Conservation (phyloP, 495 filamentous ascomycete species). For the Glonium stellatum region DNA sequence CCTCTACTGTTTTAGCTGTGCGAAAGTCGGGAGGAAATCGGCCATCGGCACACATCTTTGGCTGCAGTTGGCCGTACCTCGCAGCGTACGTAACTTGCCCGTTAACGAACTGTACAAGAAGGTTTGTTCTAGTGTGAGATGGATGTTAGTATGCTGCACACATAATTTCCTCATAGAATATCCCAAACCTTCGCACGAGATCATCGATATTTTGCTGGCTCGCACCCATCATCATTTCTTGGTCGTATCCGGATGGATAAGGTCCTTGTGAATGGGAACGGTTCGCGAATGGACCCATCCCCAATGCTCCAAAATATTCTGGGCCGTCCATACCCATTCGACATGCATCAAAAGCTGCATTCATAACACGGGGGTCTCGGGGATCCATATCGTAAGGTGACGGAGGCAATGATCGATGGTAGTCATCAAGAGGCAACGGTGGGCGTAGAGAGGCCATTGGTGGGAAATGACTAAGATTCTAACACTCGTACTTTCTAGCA, state of each 20-base stretch:
- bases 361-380: constrained; percentile 21
- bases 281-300: constrained; percentile 6
- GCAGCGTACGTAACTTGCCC: constrained; percentile 18
- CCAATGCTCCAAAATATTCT: constrained; percentile 20
- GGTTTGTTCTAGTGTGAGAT: constrained; percentile 29
- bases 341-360: constrained; percentile 11
- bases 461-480: no score
- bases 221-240: constrained; percentile 15
- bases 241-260: constrained; percentile 15
- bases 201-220: constrained; percentile 16
- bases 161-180: neutral
- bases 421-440: constrained; percentile 13
- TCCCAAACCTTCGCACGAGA: constrained; percentile 18
- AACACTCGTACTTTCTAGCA: no score
- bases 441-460: constrained; percentile 9
- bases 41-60: constrained; percentile 34
- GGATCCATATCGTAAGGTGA: constrained; percentile 23
- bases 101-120: constrained; percentile 34
- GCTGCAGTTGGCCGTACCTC: constrained; percentile 33
- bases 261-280: neutral
- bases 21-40: constrained; percentile 33
- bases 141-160: neutral
- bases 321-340: constrained; percentile 16
- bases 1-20: constrained; percentile 30
- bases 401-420: constrained; percentile 7